phyloP scores from a whole-genome alignment of 768 basidiomycete species.

The Lentinula edodes region DNA sequence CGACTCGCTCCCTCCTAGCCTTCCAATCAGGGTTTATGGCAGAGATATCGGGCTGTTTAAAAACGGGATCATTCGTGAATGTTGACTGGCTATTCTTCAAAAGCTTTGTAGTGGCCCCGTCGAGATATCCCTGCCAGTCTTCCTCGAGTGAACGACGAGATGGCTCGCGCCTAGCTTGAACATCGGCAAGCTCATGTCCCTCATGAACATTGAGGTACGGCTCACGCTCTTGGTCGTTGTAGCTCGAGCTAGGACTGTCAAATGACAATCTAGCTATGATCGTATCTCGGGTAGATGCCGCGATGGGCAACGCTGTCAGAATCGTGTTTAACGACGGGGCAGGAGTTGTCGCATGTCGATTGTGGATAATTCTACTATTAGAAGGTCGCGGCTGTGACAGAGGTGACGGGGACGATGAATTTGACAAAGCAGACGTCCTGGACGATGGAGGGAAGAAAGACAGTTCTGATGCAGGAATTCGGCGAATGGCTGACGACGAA shows the following conservation, averaged over 20 bases:
- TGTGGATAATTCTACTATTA: constrained; percentile 10
- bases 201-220: constrained; percentile 26
- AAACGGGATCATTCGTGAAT: neutral
- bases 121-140: neutral
- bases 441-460: constrained; percentile 52
- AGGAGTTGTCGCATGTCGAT: constrained; percentile 13
- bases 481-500: constrained; percentile 28
- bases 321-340: constrained; percentile 34
- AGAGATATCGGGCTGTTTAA: neutral
- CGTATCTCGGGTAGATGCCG: constrained; percentile 48
- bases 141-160: constrained; percentile 12
- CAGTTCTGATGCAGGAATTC: constrained; percentile 44
- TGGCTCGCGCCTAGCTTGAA: constrained; percentile 20
- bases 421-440: constrained; percentile 8
- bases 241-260: constrained; percentile 42
- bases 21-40: neutral
- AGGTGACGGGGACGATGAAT: constrained; percentile 4
- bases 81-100: neutral
- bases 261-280: constrained; percentile 52
- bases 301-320: constrained; percentile 42
- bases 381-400: constrained; percentile 6
- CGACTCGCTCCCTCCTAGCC: neutral
- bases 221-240: constrained; percentile 29
- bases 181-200: constrained; percentile 42
- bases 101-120: neutral